Percentiles rank a stretch among this genome's conserved stretches.
Conservation (phyloP, 1,284 basidiomycete species). For the Pulchroboletus neoregius region DNA sequence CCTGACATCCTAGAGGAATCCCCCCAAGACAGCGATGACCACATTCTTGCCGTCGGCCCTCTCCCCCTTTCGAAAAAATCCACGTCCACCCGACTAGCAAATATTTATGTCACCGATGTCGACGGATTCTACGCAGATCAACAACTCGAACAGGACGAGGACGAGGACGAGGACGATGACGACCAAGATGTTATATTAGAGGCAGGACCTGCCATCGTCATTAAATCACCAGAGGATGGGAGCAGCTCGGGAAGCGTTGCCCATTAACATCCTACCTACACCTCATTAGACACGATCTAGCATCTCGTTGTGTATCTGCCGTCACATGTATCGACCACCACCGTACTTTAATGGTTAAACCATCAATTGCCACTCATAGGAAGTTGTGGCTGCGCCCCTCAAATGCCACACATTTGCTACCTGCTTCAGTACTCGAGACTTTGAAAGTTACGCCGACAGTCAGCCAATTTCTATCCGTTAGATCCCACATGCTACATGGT, state of each 20-base stretch:
- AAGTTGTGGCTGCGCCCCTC: background rate
- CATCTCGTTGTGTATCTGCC: conserved; percentile 19
- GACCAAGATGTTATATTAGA: conserved; percentile 60
- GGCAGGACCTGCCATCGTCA: conserved; percentile 54
- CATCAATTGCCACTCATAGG: too few species aligned
- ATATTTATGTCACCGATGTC: conserved; percentile 36
- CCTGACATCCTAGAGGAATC: conserved; percentile 24
- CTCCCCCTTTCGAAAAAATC: conserved; percentile 38
- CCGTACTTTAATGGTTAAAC: background rate
- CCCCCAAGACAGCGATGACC: conserved; percentile 41
- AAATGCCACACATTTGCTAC: background rate
- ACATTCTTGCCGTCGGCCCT: conserved; percentile 52
- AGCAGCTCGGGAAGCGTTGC: conserved; percentile 28
- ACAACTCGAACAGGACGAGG: conserved; percentile 35
- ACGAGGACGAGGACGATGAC: conserved; percentile 49
- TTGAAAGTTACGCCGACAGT: background rate
- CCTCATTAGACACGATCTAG: conserved; percentile 13
- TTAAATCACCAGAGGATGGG: conserved; percentile 36
- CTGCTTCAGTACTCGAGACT: background rate
- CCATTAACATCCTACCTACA: conserved; percentile 18
- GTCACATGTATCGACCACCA: conserved; percentile 15
- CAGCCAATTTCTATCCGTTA: background rate
- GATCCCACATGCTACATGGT: conserved; percentile 33
- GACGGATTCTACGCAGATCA: conserved; percentile 39
- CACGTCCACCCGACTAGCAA: conserved; percentile 31